A percentile compares a stretch with the other conserved stretches of the same genome.
Conservation (phyloP, 2,329 filamentous ascomycete genomes). For the Colletotrichum coccodes region DNA sequence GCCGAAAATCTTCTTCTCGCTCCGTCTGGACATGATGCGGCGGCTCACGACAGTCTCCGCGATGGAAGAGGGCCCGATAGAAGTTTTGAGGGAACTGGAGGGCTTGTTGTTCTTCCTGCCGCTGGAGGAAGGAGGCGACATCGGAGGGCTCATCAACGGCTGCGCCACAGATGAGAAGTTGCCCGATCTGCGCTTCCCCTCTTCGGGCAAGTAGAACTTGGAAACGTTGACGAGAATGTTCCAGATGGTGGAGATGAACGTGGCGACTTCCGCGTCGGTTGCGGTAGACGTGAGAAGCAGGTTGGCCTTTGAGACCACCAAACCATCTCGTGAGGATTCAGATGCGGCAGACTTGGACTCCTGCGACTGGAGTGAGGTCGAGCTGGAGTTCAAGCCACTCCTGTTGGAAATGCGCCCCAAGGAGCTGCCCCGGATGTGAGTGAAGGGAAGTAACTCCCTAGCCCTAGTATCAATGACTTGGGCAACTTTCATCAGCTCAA, state of each 20-base stretch:
- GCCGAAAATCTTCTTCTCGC: constrained; percentile 21
- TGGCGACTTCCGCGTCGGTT: constrained; percentile 62
- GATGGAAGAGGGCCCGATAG: constrained; percentile 43
- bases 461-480: constrained; percentile 61
- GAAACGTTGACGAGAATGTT: constrained; percentile 58
- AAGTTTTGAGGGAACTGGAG: constrained; percentile 20
- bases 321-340: constrained; percentile 32
- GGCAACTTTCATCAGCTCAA: constrained; percentile 66
- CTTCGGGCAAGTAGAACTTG: constrained; percentile 56
- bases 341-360: constrained; percentile 3
- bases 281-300: constrained; percentile 67
- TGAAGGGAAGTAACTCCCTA: constrained; percentile 49
- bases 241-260: constrained; percentile 63
- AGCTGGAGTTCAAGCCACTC: constrained; percentile 3
- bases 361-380: constrained; percentile 20
- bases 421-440: constrained; percentile 48
- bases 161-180: constrained; percentile 44
- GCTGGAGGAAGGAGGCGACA: constrained; percentile 25
- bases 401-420: constrained; percentile 38
- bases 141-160: constrained; percentile 13
- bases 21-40: constrained; percentile 39
- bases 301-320: constrained; percentile 61
- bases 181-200: constrained; percentile 35
- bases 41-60: constrained; percentile 47
- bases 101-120: background rate